Base-by-base conservation (phyloP, 2,329 filamentous ascomycete genomes). In the Verticillium tricorpus region DNA sequence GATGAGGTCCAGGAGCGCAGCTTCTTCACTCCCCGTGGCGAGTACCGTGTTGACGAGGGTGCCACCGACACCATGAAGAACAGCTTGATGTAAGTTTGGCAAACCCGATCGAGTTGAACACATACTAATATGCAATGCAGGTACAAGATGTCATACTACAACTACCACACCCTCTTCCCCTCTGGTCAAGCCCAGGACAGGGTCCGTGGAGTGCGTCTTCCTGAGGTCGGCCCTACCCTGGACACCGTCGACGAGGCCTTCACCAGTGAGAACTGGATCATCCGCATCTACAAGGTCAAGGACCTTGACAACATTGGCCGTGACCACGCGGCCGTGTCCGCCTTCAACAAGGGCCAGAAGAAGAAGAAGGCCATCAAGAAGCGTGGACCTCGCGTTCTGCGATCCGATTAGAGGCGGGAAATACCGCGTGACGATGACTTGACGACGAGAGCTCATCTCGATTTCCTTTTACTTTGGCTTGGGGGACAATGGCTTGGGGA, bases 121-220 rank as follows among this genome's bases (percentile, higher is more conserved):
- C 15, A 17, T n/a, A 28, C 25, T 31, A 56, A 31, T 9, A 25
- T 6, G 17, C 54, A 32, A 17, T 34, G 34, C 67, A 97, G 93
- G 92, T 99, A 99, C 87, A 99, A 99, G 85, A 97, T 99, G 93
- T 97, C 93, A 25, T 99, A 99, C 85, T 91, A 99, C 86, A 98
- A 98, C 84, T 99, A 91, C 83, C 86, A 94, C 77, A 80, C 85
- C 56, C 87, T 99, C 65, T 99, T 98, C 85, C 94, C 93, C 55
- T 84, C 89, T 2, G 95, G 95, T 65, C 93, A 98, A 78, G 93
- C 92, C 39, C 82, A 88, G 69, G 95, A 99, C 75, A 90, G 95
- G 69, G 95, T 99, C 66, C 93, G 95, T 73, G 88, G 89, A 67
- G 85, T 86, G 40, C 86, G 85, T 64, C 80, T 98, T 59, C 96